Evolutionary conservation across 257 asterid species (phyloP).

Genomic region (Gardenia jasminoides): DNA sequence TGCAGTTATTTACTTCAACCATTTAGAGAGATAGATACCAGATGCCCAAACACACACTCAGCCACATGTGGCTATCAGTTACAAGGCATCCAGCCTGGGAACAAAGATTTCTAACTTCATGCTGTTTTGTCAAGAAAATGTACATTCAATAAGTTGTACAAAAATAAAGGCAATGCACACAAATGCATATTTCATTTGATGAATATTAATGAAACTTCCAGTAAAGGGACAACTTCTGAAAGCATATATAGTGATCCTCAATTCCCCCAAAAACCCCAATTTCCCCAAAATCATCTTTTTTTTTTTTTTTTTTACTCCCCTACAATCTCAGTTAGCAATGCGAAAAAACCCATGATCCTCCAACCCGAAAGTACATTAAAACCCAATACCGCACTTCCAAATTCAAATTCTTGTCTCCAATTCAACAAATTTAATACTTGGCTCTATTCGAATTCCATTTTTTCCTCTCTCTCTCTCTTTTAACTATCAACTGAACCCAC

Average conservation of each 20-base stretch:
- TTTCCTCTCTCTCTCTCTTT: background rate
- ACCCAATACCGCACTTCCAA: background rate
- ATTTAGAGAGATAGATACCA: background rate
- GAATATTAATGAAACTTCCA: background rate
- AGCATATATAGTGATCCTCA: background rate
- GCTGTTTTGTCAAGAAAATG: background rate
- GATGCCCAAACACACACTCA: background rate
- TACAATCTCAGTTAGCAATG: background rate
- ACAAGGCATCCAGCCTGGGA: background rate
- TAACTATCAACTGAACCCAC: background rate
- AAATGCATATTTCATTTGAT: no score
- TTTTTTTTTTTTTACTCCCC: background rate
- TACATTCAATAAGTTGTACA: background rate
- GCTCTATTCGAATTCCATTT: background rate
- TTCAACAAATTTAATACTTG: background rate
- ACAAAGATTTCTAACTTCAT: background rate
- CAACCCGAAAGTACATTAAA: background rate
- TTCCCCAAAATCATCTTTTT: background rate
- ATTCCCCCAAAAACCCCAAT: conserved; percentile 3
- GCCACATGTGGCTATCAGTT: background rate
- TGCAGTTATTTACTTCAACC: background rate
- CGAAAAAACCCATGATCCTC: conserved; percentile 4
- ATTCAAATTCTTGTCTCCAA: conserved; percentile 2
- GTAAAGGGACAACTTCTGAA: background rate
- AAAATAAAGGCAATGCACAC: background rate